A percentile compares a stretch with the other conserved stretches of the same genome.
These are phyloP conservation scores for Aspergillus nanangensis DNA, from an alignment of 495 filamentous ascomycete species.

Conservation along the genomic window DNA sequence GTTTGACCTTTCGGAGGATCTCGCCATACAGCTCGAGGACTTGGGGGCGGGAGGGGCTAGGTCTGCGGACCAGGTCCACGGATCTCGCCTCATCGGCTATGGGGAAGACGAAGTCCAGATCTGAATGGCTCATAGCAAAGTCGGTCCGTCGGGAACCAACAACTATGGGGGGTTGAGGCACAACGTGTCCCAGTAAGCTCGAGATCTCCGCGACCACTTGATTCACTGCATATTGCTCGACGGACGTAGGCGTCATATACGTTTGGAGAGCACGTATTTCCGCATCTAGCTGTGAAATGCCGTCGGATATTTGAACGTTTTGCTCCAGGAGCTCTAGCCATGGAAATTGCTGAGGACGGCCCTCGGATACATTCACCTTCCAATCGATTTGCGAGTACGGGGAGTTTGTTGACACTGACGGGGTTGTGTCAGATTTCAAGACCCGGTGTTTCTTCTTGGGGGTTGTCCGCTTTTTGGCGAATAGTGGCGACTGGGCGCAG, in stretches of 20 bases:
- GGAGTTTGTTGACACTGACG: background rate
- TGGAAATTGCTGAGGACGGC: slow-evolving; percentile 18
- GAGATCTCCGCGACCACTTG: slow-evolving; percentile 24
- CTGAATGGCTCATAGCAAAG: slow-evolving; percentile 46
- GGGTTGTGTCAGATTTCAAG: background rate
- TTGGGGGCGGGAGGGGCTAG: slow-evolving; percentile 28
- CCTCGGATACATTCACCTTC: slow-evolving; percentile 5
- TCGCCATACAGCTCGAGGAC: slow-evolving; percentile 17
- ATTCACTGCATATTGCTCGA: slow-evolving; percentile 26
- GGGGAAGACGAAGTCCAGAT: slow-evolving; percentile 41
- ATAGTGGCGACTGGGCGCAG: no score
- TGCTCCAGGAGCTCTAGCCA: slow-evolving; percentile 25
- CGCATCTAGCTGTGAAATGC: slow-evolving; percentile 25
- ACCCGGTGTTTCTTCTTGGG: background rate
- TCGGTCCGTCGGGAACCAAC: slow-evolving; percentile 53
- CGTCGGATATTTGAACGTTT: slow-evolving; percentile 7
- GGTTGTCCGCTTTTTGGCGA: no score
- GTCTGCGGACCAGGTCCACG: slow-evolving; percentile 17
- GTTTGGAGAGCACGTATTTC: slow-evolving; percentile 45
- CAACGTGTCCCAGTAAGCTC: slow-evolving; percentile 11
- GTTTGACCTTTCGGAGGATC: slow-evolving; percentile 19
- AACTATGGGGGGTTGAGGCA: slow-evolving; percentile 29
- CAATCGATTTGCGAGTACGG: slow-evolving; percentile 11
- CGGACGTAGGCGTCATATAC: slow-evolving; percentile 33
- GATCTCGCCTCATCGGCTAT: slow-evolving; percentile 20